Evolutionary conservation across 148 eudicot species (phyloP).

Genomic region (Camellia granthamiana): DNA sequence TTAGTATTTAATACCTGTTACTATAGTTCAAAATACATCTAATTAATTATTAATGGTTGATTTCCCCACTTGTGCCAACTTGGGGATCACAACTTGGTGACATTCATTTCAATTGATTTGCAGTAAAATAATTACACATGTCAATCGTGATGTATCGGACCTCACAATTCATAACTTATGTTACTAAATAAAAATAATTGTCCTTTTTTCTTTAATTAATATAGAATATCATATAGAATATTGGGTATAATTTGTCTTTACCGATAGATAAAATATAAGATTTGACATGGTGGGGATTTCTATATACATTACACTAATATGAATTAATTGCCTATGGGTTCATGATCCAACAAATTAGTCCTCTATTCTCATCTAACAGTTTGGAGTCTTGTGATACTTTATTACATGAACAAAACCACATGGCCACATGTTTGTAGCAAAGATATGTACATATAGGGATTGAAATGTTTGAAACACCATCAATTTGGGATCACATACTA

Average conservation of each 20-base stretch:
- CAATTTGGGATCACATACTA: not conserved
- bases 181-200: not conserved
- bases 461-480: not conserved
- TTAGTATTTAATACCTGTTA: not conserved
- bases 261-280: not conserved
- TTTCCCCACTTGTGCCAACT: conserved; percentile 12
- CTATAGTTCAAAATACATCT: not conserved
- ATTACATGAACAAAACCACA: too few relatives aligned
- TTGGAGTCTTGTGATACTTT: too few relatives aligned
- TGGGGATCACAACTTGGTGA: not conserved
- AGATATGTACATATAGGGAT: too few relatives aligned
- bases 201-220: not conserved
- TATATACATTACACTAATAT: too few relatives aligned
- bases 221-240: not conserved
- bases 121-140: not conserved
- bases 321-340: too few relatives aligned
- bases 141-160: not conserved
- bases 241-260: not conserved
- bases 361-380: too few relatives aligned
- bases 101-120: not conserved
- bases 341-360: too few relatives aligned
- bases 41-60: not conserved
- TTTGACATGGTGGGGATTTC: too few relatives aligned
- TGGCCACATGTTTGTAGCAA: too few relatives aligned
- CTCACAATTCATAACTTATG: not conserved